Evolutionary conservation across 192 early-diverging fungal genomes (phyloP).

Genomic region (Obelidium mucronatum): DNA sequence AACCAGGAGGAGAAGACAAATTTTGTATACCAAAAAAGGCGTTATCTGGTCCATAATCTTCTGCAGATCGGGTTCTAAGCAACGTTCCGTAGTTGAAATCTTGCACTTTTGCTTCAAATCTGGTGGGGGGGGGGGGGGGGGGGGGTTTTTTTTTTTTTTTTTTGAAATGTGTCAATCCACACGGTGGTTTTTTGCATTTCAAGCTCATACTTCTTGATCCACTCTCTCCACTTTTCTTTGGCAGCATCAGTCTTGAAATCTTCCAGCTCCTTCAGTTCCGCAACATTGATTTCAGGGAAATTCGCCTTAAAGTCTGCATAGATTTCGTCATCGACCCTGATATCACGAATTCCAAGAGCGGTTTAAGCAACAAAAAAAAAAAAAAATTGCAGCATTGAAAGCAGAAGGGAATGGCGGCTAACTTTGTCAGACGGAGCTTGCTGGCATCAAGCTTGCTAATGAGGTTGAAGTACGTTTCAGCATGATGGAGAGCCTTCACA

Average conservation of each 20-base stretch:
- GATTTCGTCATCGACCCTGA: slow-evolving; percentile 84
- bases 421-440: slow-evolving; percentile 84
- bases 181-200: too few relatives aligned
- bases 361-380: neutral
- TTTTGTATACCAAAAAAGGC: slow-evolving; percentile 80
- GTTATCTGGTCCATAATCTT: slow-evolving; percentile 88
- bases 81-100: slow-evolving; percentile 97
- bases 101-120: slow-evolving; percentile 81
- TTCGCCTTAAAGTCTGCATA: slow-evolving; percentile 75
- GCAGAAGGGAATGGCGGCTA: slow-evolving; percentile 8
- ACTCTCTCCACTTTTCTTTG: slow-evolving; percentile 90
- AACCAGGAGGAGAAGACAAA: slow-evolving; percentile 4
- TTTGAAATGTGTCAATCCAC: too few relatives aligned
- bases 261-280: slow-evolving; percentile 68
- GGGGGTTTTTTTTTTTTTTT: too few relatives aligned
- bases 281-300: slow-evolving; percentile 82
- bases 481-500: slow-evolving; percentile 94
- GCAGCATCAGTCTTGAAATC: slow-evolving; percentile 82
- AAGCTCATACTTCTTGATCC: slow-evolving; percentile 69
- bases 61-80: slow-evolving; percentile 74
- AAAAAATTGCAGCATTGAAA: neutral
- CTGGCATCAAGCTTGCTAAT: slow-evolving; percentile 71
- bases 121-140: too few relatives aligned
- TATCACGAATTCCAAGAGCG: too few relatives aligned
- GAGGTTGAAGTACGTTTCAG: slow-evolving; percentile 92